Base-by-base conservation (phyloP, 139 green algal genomes). In the Parachlorella kessleri region DNA sequence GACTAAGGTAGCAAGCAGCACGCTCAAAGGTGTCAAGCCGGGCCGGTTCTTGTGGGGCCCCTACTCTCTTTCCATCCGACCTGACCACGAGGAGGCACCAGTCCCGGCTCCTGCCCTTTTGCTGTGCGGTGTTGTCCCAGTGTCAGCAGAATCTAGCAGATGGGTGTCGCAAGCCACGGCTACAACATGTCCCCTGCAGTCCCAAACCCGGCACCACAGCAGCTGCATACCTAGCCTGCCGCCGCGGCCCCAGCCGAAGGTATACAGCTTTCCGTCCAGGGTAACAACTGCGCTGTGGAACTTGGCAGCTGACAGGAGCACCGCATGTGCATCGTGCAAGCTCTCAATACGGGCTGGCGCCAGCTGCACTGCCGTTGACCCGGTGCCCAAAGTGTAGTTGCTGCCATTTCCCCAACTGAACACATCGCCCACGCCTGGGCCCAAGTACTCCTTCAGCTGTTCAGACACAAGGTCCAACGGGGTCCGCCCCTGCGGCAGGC, bases 331-430 rank as follows among this genome's bases (percentile, higher is more conserved):
- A 66, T 59, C 75, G 23, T 85, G 83, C 59, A 96, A 78, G 8
- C 70, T 72, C 40, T 95, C 92, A 40, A 97, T 67, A 7, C 92
- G 73, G 37, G 88, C 68, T 3, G 92, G 94, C 4, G 55, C 77
- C 18, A 69, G 6, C 70, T 85, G 65, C 70, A 81, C 28, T 18
- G 68, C 73, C 7, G 38, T 72, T 40, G 72, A 87, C 72, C 94
- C 95, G 48, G 95, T 98, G 33, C 96, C 96, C 36, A 99, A 88
- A 81, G 96, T 91, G 75, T 95, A 98, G 89, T 99, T 98, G 63
- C 88, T 86, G 6, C 96, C 96, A 77, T 87, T 94, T 79, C 96
- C 96, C 94, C 94, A 99, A 59, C 70, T 83, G 84, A 91, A 97
- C 55, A 97, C 85, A 35, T 92, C 84, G 21, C 75, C 72, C 26